These are phyloP conservation scores for Mucor saturninus DNA, from an alignment of 371 early-diverging fungal genomes.

Conservation along the genomic window DNA sequence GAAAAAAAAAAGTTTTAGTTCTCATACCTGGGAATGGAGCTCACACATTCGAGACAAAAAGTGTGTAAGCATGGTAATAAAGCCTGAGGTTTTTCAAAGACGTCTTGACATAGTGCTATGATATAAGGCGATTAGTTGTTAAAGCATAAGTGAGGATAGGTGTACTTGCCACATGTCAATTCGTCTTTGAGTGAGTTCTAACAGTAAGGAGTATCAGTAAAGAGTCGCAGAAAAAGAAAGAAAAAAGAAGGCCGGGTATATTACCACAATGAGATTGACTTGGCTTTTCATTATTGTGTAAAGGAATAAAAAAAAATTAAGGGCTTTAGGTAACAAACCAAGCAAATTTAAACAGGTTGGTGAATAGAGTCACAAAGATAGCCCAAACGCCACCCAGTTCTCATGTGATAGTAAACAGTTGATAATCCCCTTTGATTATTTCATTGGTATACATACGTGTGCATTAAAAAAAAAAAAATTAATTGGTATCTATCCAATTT, in stretches of 20 bases:
- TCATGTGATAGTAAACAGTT: too few species aligned
- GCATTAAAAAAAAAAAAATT: too few species aligned
- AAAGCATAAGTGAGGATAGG: neutral
- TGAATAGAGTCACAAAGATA: neutral
- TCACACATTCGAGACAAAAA: slow-evolving; percentile 24
- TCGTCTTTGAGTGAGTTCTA: slow-evolving; percentile 19
- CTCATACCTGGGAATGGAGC: neutral
- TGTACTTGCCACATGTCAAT: slow-evolving; percentile 24
- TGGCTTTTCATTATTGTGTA: neutral
- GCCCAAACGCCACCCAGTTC: too few species aligned
- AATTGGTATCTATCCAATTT: too few species aligned
- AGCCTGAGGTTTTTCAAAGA: slow-evolving; percentile 27
- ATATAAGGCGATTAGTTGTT: neutral
- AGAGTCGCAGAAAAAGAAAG: neutral
- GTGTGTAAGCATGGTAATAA: slow-evolving; percentile 35
- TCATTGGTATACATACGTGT: neutral
- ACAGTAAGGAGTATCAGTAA: neutral
- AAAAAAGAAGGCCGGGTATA: neutral
- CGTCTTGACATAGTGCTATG: slow-evolving; percentile 30
- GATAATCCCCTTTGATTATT: too few species aligned
- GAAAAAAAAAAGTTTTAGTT: neutral
- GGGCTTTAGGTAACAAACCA: neutral
- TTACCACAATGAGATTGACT: neutral
- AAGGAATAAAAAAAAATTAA: neutral
- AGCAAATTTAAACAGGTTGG: neutral